A percentile compares a stretch with the other conserved stretches of the same genome.
These are phyloP conservation scores for Trichophyton benhamiae DNA, from an alignment of 2,329 filamentous ascomycete genomes.

Conservation along the genomic window DNA sequence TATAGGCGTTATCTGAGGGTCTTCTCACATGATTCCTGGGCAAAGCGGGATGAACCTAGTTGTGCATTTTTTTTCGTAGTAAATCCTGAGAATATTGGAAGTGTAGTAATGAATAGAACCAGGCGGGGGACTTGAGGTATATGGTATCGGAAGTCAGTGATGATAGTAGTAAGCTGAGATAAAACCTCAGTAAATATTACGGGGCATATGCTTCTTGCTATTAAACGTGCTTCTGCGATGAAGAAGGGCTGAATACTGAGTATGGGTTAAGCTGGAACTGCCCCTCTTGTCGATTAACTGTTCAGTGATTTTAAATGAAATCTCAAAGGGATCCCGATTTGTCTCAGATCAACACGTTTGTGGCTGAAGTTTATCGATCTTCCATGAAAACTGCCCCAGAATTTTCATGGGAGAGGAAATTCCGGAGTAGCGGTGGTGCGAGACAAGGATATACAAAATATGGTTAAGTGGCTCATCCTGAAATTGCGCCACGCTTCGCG, in stretches of 20 bases:
- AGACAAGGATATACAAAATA: background rate
- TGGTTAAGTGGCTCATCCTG: background rate
- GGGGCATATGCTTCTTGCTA: background rate
- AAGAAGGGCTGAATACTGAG: no score
- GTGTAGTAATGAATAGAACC: background rate
- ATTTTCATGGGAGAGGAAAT: background rate
- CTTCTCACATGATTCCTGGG: background rate
- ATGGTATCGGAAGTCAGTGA: background rate
- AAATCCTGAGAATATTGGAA: background rate
- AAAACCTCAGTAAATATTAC: background rate
- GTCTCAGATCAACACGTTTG: background rate
- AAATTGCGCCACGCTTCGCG: background rate
- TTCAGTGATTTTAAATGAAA: background rate
- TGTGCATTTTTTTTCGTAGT: background rate
- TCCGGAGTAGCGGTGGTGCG: background rate
- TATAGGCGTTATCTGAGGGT: background rate
- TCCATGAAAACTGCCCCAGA: background rate
- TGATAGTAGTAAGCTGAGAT: background rate
- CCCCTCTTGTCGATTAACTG: background rate
- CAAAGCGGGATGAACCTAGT: background rate
- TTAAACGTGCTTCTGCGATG: background rate
- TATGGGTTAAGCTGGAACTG: no score
- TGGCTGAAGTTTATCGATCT: conserved; percentile 2
- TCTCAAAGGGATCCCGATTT: background rate
- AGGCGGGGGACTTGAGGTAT: background rate